Evolutionary conservation across 768 basidiomycete genomes (phyloP).

Genomic region (Naganishia vaughanmartiniae): DNA sequence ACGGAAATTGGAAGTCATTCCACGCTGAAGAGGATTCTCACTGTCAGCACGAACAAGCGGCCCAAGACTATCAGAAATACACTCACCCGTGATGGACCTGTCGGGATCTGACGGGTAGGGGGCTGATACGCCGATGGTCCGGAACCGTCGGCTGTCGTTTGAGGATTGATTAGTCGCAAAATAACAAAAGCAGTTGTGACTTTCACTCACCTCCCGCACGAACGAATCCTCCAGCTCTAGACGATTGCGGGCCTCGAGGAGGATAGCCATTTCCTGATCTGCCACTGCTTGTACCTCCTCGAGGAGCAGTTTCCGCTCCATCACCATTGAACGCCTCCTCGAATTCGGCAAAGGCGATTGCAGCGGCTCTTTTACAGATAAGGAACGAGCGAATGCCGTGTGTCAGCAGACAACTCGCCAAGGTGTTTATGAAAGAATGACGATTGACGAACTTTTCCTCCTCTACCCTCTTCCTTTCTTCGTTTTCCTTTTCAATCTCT

Average conservation of each 20-base stretch:
- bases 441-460: constrained; percentile 42
- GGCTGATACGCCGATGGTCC: constrained; percentile 31
- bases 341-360: constrained; percentile 51
- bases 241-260: constrained; percentile 14
- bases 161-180: not conserved
- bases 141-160: constrained; percentile 14
- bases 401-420: too few relatives aligned
- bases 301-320: constrained; percentile 23
- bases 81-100: constrained; percentile 7
- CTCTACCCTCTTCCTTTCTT: constrained; percentile 73
- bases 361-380: constrained; percentile 32
- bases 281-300: constrained; percentile 25
- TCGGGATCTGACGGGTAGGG: constrained; percentile 28
- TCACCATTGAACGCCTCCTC: constrained; percentile 45
- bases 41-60: not conserved
- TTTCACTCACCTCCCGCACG: constrained; percentile 44
- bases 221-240: constrained; percentile 48
- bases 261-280: constrained; percentile 20
- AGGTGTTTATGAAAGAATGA: not conserved
- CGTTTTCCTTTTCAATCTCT: constrained; percentile 89
- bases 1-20: constrained; percentile 34
- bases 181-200: not conserved
- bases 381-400: not conserved
- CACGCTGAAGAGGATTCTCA: constrained; percentile 4
- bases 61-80: not conserved